phyloP scores from a whole-genome alignment of 2,329 filamentous ascomycete genomes.

The Ambrosiella cleistominuta region DNA sequence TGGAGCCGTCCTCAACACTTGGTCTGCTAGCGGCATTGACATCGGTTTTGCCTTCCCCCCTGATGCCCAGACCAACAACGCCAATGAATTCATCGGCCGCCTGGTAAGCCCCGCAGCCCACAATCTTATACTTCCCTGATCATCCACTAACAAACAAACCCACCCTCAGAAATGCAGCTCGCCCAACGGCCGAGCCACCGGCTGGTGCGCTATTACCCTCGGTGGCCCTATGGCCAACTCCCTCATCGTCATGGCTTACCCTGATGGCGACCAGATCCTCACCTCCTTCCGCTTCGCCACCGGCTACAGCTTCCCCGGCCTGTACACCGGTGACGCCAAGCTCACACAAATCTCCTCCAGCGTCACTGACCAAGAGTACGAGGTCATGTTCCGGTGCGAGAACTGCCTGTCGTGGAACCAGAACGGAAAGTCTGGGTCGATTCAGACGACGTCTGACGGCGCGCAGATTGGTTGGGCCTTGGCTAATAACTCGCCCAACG shows the following conservation, averaged over 20 bases:
- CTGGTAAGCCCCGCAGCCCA: constrained; percentile 24
- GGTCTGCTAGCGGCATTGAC: constrained; percentile 4
- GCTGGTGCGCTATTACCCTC: constrained; percentile 41
- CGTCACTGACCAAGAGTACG: constrained; percentile 40
- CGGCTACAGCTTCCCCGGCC: constrained; percentile 39
- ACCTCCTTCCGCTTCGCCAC: constrained; percentile 40
- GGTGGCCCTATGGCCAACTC: constrained; percentile 39
- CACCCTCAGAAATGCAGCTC: constrained; percentile 15
- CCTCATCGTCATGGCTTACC: constrained; percentile 41
- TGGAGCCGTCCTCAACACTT: constrained; percentile 8
- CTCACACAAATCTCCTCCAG: constrained; percentile 41
- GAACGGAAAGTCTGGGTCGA: constrained; percentile 25
- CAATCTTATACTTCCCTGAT: neutral
- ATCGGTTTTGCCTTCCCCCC: constrained; percentile 34
- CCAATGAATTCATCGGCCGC: constrained; percentile 41
- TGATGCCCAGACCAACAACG: constrained; percentile 28
- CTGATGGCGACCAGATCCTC: constrained; percentile 32
- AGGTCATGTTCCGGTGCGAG: constrained; percentile 27
- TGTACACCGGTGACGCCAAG: constrained; percentile 44
- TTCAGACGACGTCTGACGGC: constrained; percentile 26
- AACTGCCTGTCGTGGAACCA: constrained; percentile 31
- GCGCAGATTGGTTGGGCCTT: constrained; percentile 40
- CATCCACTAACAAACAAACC: constrained; percentile 25
- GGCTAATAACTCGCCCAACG: constrained; percentile 25
- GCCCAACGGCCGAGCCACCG: constrained; percentile 20